A percentile compares a stretch with the other conserved stretches of the same genome.
Evolutionary conservation across 495 filamentous ascomycete species (phyloP).

Genomic region (Ascobolus immersus): DNA sequence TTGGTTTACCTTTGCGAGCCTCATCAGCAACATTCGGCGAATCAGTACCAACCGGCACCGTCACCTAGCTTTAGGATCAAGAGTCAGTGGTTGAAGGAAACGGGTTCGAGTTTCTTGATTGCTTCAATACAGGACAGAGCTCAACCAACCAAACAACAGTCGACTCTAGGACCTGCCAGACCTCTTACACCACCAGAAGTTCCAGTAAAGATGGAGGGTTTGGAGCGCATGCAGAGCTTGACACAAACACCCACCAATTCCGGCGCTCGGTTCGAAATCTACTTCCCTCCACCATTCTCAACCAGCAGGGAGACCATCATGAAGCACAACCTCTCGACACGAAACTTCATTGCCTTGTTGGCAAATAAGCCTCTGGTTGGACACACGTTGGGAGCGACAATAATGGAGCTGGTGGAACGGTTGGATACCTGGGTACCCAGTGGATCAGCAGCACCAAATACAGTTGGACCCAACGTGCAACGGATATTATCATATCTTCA

Average conservation of each 20-base stretch:
- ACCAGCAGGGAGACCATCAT: conserved; percentile 22
- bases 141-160: conserved; percentile 17
- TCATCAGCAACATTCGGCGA: conserved; percentile 17
- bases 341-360: conserved; percentile 38
- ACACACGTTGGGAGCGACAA: conserved; percentile 29
- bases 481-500: conserved; percentile 33
- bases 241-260: too few relatives aligned
- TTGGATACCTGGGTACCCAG: conserved; percentile 26
- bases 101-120: conserved; percentile 27
- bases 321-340: conserved; percentile 31
- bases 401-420: conserved; percentile 30
- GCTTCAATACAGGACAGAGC: conserved; percentile 26
- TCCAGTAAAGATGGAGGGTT: conserved; percentile 24
- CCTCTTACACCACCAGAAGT: conserved; percentile 18
- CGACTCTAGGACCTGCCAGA: conserved; percentile 21
- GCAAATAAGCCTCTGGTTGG: conserved; percentile 32
- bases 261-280: conserved; percentile 36
- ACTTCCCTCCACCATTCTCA: conserved; percentile 26
- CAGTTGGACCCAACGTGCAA: conserved; percentile 6
- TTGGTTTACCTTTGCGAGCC: conserved; percentile 28
- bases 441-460: conserved; percentile 1
- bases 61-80: conserved; percentile 31
- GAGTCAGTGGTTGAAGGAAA: conserved; percentile 29
- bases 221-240: too few relatives aligned
- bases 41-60: conserved; percentile 17